phyloP scores from a whole-genome alignment of 495 filamentous ascomycete genomes.

The Bathelium albidoporum region DNA sequence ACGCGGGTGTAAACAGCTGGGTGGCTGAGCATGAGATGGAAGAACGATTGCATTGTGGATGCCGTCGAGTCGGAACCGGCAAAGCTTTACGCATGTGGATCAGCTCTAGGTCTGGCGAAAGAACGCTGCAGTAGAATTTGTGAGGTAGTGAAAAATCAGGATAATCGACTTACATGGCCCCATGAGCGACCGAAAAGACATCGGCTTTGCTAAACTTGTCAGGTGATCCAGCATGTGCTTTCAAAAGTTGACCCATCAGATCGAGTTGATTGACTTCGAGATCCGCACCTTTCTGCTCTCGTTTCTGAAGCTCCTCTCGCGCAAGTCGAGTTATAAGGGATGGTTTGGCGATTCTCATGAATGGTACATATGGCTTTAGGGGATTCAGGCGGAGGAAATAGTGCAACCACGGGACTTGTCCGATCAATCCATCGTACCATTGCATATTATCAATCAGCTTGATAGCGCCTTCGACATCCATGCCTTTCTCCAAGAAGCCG shows the following conservation, averaged over 20 bases:
- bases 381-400: conserved; percentile 38
- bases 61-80: conserved; percentile 21
- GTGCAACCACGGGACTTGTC: conserved; percentile 42
- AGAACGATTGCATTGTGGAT: conserved; percentile 21
- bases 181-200: conserved; percentile 45
- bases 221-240: conserved; percentile 39
- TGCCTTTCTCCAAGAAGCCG: conserved; percentile 49
- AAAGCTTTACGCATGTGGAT: conserved; percentile 14
- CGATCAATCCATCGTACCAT: conserved; percentile 45
- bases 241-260: conserved; percentile 38
- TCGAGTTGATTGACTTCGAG: conserved; percentile 36
- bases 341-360: conserved; percentile 35
- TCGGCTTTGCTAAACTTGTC: conserved; percentile 40
- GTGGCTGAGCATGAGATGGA: conserved; percentile 15
- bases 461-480: conserved; percentile 48
- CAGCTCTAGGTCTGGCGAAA: background rate
- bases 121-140: background rate
- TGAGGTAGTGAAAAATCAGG: background rate
- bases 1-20: conserved; percentile 14
- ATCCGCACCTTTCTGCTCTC: conserved; percentile 35
- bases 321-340: conserved; percentile 43
- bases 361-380: conserved; percentile 39
- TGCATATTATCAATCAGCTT: conserved; percentile 44
- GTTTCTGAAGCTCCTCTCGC: conserved; percentile 37
- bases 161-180: conserved; percentile 36